phyloP scores from a whole-genome alignment of 73 alveolate species.

The Breviolum minutum region DNA sequence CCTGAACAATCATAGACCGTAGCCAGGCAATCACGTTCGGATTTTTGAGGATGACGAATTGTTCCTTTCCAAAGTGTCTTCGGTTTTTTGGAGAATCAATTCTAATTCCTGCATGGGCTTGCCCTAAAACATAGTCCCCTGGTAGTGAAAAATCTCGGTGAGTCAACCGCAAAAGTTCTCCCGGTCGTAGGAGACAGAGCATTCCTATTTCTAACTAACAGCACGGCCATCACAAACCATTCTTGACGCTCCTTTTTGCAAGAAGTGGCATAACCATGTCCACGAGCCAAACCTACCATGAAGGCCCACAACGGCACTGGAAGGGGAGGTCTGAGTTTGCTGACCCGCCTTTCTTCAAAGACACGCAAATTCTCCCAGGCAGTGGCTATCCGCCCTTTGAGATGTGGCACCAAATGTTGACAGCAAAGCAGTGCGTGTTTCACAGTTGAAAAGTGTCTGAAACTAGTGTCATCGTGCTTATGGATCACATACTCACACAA shows the following conservation, averaged over 20 bases:
- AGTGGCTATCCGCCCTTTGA: neutral
- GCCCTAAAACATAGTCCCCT: neutral
- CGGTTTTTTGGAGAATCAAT: neutral
- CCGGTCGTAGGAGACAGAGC: conserved; percentile 19
- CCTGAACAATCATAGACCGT: neutral
- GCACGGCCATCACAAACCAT: neutral
- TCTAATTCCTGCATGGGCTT: neutral
- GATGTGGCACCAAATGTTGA: neutral
- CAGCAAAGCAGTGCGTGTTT: conserved; percentile 11
- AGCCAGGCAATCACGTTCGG: neutral
- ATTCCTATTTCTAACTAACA: neutral
- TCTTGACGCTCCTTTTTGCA: neutral
- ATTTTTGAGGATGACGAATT: neutral
- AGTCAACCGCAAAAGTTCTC: neutral
- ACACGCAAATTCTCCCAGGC: neutral
- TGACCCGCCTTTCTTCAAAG: neutral
- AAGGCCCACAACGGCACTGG: neutral
- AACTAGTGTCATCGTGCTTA: neutral
- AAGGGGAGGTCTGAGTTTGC: neutral
- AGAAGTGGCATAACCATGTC: neutral
- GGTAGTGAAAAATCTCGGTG: neutral
- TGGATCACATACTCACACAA: neutral
- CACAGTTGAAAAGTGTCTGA: neutral
- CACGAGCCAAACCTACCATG: neutral
- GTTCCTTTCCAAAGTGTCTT: neutral